Base-by-base conservation (phyloP, 257 asterid genomes). In the Fraxinus quadrangulata region DNA sequence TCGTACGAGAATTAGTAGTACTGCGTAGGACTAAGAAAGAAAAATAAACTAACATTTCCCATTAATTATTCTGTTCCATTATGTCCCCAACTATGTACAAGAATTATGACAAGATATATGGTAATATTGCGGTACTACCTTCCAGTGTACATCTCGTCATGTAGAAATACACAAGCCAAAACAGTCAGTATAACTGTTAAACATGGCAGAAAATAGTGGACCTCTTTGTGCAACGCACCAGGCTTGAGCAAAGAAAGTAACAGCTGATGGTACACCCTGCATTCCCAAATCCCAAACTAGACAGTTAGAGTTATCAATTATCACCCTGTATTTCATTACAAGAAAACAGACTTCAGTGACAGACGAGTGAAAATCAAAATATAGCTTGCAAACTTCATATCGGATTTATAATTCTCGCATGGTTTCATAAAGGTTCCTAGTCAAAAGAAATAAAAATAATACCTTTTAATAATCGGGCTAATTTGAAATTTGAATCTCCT, bases 71-170 rank as follows among this genome's bases (percentile, higher is more conserved):
- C 67, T 33, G 4, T 8, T 33, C 3, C 3, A 71, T 31, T 9
- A 54, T n/a, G 9, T 54, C 26, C 23, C n/a, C 19, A 19, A 54
- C 65, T 6, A 4, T 19, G 26, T 19, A 54, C 65, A 17, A 10
- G 47, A 54, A 19, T 6, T 1, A 14, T 3, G 30, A 45, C 51
- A 10, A 3, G 19, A 19, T 12, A 8, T 12, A 21, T 9, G 3
- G 19, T 4, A 12, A 21, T 72, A 24, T 1, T 39, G 1, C 4
- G 21, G 11, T 3, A 73, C 71, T 87, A 90, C 97, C 94, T 89
- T 81, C 97, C 96, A 6, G 75, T 76, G 84, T 90, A 90, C 83
- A 91, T 75, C 78, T 91, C 86, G 84, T 93, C 98, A 24, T 85
- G 87, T 84, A 83, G 24, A 78, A 93, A 83, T 37, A 86, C 72